Percentiles rank a stretch among this genome's conserved stretches.
Conservation (phyloP, 208 protist genomes). For the Wallacemonas sp. region DNA sequence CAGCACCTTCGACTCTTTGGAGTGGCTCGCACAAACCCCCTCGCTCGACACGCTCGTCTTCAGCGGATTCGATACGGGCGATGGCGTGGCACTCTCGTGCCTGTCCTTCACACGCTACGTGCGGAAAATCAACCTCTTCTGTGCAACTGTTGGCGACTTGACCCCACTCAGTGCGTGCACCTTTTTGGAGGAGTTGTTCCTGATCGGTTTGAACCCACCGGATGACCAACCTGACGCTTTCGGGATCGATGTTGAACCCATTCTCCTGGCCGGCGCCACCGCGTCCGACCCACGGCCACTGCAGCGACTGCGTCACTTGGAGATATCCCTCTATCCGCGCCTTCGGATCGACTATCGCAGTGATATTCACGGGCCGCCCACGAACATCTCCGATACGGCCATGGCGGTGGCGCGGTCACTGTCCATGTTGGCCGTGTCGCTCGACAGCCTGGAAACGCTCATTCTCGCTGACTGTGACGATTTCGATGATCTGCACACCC, state of each 20-base stretch:
- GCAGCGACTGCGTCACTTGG: not conserved
- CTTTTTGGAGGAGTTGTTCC: not conserved
- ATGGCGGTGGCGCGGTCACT: not conserved
- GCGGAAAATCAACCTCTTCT: not conserved
- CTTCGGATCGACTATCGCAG: conserved; percentile 6
- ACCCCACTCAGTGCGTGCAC: not conserved
- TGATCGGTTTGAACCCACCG: not conserved
- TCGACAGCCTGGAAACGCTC: not conserved
- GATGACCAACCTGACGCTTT: not conserved
- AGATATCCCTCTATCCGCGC: not conserved
- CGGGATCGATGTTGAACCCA: not conserved
- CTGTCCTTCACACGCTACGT: not conserved
- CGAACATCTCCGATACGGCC: not conserved
- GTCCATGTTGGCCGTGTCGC: not conserved
- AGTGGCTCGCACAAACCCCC: not conserved
- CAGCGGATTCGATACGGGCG: not conserved
- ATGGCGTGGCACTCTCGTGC: not conserved
- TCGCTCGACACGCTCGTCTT: not conserved
- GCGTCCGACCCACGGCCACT: not conserved
- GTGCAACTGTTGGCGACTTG: not conserved
- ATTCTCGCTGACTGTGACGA: not conserved
- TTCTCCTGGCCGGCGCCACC: conserved; percentile 1
- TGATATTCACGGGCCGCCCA: not conserved
- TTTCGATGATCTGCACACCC: conserved; percentile 8
- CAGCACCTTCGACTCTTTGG: not conserved